A percentile compares a stretch with the other conserved stretches of the same genome.
phyloP scores from a whole-genome alignment of 2,329 filamentous ascomycete species.

The Cladophialophora psammophila region DNA sequence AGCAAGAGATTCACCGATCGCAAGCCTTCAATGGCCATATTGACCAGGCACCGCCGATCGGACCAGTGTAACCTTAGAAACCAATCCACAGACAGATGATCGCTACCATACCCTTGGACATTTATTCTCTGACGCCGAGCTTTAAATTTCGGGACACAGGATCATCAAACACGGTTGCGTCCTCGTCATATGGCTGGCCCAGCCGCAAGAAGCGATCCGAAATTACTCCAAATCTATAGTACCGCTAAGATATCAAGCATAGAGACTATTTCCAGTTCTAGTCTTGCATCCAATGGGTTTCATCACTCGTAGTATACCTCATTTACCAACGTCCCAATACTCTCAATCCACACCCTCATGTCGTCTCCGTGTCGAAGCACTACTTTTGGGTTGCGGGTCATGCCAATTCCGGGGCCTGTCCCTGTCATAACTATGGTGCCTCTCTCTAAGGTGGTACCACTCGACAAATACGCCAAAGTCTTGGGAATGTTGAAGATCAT shows the following conservation, averaged over 20 bases:
- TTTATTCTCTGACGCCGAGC: too few relatives aligned
- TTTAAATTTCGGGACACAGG: too few relatives aligned
- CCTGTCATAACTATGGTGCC: slow-evolving; percentile 52
- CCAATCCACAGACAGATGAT: too few relatives aligned
- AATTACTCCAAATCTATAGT: too few relatives aligned
- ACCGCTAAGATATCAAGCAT: too few relatives aligned
- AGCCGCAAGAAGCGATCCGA: too few relatives aligned
- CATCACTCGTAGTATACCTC: slow-evolving; percentile 39
- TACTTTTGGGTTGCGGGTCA: slow-evolving; percentile 49
- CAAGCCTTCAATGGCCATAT: slow-evolving; percentile 30
- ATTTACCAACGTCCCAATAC: slow-evolving; percentile 58
- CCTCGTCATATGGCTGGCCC: too few relatives aligned
- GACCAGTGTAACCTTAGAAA: slow-evolving; percentile 3
- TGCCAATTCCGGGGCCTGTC: slow-evolving; percentile 53
- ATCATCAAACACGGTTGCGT: too few relatives aligned
- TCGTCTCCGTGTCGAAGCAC: slow-evolving; percentile 48
- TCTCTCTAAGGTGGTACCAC: slow-evolving; percentile 48
- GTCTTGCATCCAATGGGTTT: too few relatives aligned
- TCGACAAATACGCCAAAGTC: slow-evolving; percentile 46
- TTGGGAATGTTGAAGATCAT: slow-evolving; percentile 49
- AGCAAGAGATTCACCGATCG: slow-evolving; percentile 21
- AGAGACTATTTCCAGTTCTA: too few relatives aligned
- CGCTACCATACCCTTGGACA: too few relatives aligned
- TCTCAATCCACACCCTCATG: slow-evolving; percentile 57
- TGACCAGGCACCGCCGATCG: slow-evolving; percentile 16